A percentile compares a stretch with the other conserved stretches of the same genome.
Evolutionary conservation across 768 basidiomycete species (phyloP).

Genomic region (Termitomyces sp.): DNA sequence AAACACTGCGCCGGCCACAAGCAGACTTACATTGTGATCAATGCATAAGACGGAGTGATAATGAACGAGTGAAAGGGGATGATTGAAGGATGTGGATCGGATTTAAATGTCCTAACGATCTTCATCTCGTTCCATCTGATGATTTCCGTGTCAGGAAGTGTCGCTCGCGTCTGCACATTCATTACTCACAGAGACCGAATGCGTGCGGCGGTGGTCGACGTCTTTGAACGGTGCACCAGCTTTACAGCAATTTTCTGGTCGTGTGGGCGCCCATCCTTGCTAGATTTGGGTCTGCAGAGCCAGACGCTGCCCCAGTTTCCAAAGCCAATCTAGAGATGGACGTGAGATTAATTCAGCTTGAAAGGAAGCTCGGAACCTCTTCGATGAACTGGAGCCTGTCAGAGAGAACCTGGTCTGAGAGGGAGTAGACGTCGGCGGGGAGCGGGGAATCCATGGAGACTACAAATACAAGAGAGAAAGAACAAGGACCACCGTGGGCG

Average conservation of each 20-base stretch:
- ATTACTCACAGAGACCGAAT: constrained; percentile 75
- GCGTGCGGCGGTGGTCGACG: constrained; percentile 81
- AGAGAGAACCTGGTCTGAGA: constrained; percentile 68
- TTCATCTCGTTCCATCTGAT: constrained; percentile 97
- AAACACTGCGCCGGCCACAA: constrained; percentile 7
- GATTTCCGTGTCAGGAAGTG: constrained; percentile 2
- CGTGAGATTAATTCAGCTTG: constrained; percentile 5
- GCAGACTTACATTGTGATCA: constrained; percentile 80
- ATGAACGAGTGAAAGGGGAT: constrained; percentile 93
- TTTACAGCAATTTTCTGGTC: constrained; percentile 81
- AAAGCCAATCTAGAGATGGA: constrained; percentile 64
- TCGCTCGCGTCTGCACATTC: not conserved
- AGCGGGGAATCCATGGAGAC: constrained; percentile 33
- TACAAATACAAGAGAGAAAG: constrained; percentile 47
- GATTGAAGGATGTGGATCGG: constrained; percentile 86
- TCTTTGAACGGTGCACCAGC: constrained; percentile 85
- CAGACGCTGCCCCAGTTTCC: constrained; percentile 95
- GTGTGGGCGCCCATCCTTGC: constrained; percentile 28
- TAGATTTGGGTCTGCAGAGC: constrained; percentile 63
- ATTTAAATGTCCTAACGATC: constrained; percentile 79
- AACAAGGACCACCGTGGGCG: constrained; percentile 15
- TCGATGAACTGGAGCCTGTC: constrained; percentile 70
- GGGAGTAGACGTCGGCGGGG: constrained; percentile 61
- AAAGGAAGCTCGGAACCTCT: constrained; percentile 43
- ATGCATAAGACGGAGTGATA: constrained; percentile 84